Conservation (phyloP, 805 yeast genomes). For the Ascoidea asiatica region DNA sequence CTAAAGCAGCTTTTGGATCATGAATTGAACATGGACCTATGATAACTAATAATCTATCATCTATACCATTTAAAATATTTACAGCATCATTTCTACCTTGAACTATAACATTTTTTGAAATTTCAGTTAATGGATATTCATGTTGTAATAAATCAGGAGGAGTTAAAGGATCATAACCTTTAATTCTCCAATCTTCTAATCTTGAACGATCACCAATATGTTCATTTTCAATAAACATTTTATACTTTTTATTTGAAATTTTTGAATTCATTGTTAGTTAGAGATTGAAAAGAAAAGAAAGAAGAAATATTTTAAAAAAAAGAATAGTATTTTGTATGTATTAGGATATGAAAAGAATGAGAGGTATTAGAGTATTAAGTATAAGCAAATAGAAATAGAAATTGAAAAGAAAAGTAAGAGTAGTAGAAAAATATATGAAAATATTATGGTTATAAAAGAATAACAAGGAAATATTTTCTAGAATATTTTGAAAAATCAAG, state of each 20-base stretch:
- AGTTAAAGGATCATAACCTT: constrained; percentile 90
- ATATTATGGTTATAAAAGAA: too few species aligned
- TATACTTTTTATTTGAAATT: constrained; percentile 16
- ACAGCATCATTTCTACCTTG: constrained; percentile 67
- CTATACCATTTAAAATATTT: constrained; percentile 63
- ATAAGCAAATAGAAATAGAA: too few species aligned
- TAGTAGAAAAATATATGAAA: too few species aligned
- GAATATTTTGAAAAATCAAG: too few species aligned
- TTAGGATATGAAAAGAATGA: background rate
- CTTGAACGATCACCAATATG: constrained; percentile 74
- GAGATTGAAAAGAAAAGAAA: background rate
- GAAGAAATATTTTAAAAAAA: background rate
- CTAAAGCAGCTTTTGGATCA: constrained; percentile 85
- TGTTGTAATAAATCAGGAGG: constrained; percentile 89
- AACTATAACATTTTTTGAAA: constrained; percentile 48
- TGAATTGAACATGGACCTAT: constrained; percentile 98
- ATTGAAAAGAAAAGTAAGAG: too few species aligned
- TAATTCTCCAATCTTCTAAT: constrained; percentile 64
- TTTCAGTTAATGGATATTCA: constrained; percentile 57
- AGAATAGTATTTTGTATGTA: background rate
- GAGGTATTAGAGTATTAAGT: too few species aligned
- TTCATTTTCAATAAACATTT: constrained; percentile 77
- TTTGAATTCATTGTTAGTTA: constrained; percentile 10
- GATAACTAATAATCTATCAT: constrained; percentile 78
- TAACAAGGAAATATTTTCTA: too few species aligned